Percentiles rank a stretch among this genome's conserved stretches.
phyloP scores from a whole-genome alignment of 495 filamentous ascomycete genomes.

The Aspergillus affinis region DNA sequence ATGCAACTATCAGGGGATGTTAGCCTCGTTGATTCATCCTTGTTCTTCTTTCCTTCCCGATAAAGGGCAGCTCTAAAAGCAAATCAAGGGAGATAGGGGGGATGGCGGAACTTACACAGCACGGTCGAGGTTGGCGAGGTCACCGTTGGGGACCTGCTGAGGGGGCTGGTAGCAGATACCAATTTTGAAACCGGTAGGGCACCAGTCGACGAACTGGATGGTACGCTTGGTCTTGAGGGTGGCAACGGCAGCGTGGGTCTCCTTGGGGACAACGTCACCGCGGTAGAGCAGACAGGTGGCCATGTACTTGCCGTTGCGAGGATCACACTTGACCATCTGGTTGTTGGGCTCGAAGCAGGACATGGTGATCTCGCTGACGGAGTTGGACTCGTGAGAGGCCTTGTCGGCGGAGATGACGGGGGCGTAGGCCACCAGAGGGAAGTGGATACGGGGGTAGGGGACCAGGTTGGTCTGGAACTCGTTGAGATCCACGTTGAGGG shows the following conservation, averaged over 20 bases:
- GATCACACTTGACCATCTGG: constrained; percentile 99
- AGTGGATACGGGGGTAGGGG: constrained; percentile 98
- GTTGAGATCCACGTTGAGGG: constrained; percentile 98
- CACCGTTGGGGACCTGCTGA: constrained; percentile 91
- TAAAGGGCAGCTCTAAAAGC: background rate
- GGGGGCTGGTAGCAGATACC: constrained; percentile 99
- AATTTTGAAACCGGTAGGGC: constrained; percentile 99
- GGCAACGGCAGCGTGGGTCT: constrained; percentile 86
- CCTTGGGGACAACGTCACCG: constrained; percentile 95
- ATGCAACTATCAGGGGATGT: constrained; percentile 67
- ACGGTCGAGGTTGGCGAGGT: constrained; percentile 94
- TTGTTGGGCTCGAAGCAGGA: constrained; percentile 76
- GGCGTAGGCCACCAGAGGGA: constrained; percentile 94
- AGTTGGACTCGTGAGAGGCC: constrained; percentile 88
- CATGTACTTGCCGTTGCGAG: constrained; percentile 99
- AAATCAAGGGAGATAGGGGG: background rate
- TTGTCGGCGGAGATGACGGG: constrained; percentile 92
- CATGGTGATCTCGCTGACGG: constrained; percentile 63
- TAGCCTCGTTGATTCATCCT: constrained; percentile 14
- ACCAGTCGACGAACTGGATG: constrained; percentile 99
- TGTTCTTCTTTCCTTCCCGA: background rate
- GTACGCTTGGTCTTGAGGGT: constrained; percentile 97
- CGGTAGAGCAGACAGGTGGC: constrained; percentile 97
- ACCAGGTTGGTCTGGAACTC: constrained; percentile 99
- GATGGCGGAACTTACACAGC: constrained; percentile 81